Evolutionary conservation across 306 rosid species (phyloP), one percentile per base, ranked within the genome.

Genomic region (Vicia faba): DNA sequence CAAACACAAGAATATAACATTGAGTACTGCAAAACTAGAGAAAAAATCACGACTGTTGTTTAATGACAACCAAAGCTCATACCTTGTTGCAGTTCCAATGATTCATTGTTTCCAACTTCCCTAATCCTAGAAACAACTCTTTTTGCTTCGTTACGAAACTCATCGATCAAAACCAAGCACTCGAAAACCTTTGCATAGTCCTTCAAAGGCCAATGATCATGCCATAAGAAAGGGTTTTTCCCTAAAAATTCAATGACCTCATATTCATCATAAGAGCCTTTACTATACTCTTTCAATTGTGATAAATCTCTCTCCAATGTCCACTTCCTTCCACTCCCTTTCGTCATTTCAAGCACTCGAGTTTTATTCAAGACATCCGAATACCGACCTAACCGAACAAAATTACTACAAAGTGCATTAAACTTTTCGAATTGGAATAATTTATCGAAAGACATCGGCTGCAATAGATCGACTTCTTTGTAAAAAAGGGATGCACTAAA

Each of bases 321-420:
- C 98, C 98, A 93, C 73, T 75, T 92, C 83, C 98, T 89, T 71
- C 98, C 98, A 69, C 96, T 92, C 14, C 98, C 98, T 72, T 93
- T 93, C 18, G 15, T 85, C 66, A 93, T 83, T 79, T 88, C 87
- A 57, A 79, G 66, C 45, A 67, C 80, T 5, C 63, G 65, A 4
- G 91, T 84, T 71, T 23, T 77, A 69, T 86, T 88, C 9, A 35
- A 29, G 16, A 87, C 33, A 71, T 86, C 85, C 0, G 83, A 71
- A 51, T 78, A 74, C 3, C 60, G 78, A 2, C 96, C 95, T 82
- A 93, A 56, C 62, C 33, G 81, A 2, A 89, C 93, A 77, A 80
- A 89, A 38, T 87, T 90, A 3, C 43, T 5, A 29, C 97, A 93
- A 16, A 82, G 82, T 1, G 83, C 66, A 56, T 93, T 93, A 33